A percentile compares a stretch with the other conserved stretches of the same genome.
These are phyloP conservation scores for Solanum neorickii DNA, from an alignment of 257 asterid species.

Conservation along the genomic window DNA sequence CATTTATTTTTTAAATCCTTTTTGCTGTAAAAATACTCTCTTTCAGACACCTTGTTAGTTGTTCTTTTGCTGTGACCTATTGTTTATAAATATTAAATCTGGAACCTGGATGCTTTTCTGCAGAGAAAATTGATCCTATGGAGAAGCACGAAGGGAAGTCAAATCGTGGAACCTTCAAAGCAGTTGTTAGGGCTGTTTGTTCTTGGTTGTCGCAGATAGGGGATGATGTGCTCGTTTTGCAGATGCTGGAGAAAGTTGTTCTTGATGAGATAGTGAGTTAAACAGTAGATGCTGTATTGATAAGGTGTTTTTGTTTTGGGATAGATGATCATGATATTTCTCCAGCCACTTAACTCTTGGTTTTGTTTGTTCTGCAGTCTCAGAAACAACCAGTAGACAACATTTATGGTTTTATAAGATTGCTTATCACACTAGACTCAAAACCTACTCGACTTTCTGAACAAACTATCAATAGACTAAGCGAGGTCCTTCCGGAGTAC, in stretches of 20 bases:
- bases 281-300: background rate
- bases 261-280: constrained; percentile 61
- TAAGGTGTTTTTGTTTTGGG: background rate
- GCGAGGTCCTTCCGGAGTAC: constrained; percentile 52
- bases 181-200: constrained; percentile 35
- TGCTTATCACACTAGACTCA: constrained; percentile 52
- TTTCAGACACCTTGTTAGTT: background rate
- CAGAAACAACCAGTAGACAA: constrained; percentile 49
- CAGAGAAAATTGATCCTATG: constrained; percentile 35
- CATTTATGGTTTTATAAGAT: constrained; percentile 59
- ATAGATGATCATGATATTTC: background rate
- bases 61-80: background rate
- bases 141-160: constrained; percentile 28
- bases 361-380: constrained; percentile 29
- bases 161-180: constrained; percentile 37
- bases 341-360: background rate
- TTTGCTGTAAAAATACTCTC: background rate
- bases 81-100: background rate
- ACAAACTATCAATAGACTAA: constrained; percentile 38
- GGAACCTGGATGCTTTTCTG: constrained; percentile 4
- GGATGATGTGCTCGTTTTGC: constrained; percentile 48
- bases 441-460: constrained; percentile 54
- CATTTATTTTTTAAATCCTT: background rate
- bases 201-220: constrained; percentile 61
- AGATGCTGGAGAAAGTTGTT: constrained; percentile 63